Base-by-base conservation (phyloP, 768 basidiomycete species). In the Termitomyces sp. region DNA sequence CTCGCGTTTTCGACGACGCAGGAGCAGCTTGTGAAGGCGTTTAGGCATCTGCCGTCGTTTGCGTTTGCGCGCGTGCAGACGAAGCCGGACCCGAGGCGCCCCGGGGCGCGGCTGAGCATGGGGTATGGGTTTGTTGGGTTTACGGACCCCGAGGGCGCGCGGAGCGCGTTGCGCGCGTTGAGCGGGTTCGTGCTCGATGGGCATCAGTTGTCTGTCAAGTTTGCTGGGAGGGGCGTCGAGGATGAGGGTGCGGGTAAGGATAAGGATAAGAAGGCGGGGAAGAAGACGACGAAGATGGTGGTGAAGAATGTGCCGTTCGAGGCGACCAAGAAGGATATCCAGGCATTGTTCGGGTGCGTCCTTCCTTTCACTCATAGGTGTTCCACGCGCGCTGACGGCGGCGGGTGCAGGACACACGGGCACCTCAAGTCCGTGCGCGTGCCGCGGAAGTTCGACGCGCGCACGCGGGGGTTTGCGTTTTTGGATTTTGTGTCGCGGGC, bases 231-330 rank as follows among this genome's bases (percentile, higher is more conserved):
- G 6, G 93, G 92, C 0, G 85, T 84, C 36, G 84, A 82, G 51
- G 75, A 69, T 6, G 64, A 66, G 46, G 69, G 65, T 40, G 72
- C 71, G 60, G 69, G 63, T 50, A 74, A 72, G 45, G 69, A 67
- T 33, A 71, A 67, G 26, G 73, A 62, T 9, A 70, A 74, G n/a
- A n/a, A n/a, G n/a, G n/a, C n/a, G 32, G 86, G 82, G 74, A 83
- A 79, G 51, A 80, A 80, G 58, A 88, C 90, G 60, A 90, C 94
- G 62, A 98, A 98, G 84, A 87, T 98, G 81, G 85, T 98, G 52
- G 93, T 98, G 63, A 98, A 98, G 84, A 99, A 99, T 66, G 81
- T 98, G 54, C 94, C 97, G 41, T 99, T 99, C 75, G 97, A 99
- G 71, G 92, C 89, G 46, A 88, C 88, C 44, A 92, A 90, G 77